A percentile compares a stretch with the other conserved stretches of the same genome.
phyloP scores from a whole-genome alignment of 495 filamentous ascomycete genomes.

The Corynascus novoguineensis region DNA sequence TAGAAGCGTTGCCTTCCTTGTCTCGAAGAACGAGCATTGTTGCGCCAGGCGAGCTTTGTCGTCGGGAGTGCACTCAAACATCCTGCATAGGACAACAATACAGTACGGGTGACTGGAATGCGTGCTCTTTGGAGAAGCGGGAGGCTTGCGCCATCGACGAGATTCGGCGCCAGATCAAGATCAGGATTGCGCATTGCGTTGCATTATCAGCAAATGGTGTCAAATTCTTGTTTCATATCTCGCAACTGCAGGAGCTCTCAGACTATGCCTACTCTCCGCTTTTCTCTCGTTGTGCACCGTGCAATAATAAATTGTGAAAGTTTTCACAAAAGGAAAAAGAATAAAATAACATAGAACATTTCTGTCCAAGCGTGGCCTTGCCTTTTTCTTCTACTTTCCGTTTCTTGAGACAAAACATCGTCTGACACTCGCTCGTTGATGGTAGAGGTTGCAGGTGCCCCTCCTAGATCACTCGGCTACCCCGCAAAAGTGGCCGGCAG shows the following conservation, averaged over 20 bases:
- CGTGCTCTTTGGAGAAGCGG: neutral
- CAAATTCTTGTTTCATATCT: constrained; percentile 3
- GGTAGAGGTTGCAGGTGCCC: neutral
- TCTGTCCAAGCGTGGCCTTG: no score
- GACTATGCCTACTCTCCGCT: no score
- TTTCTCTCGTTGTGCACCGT: no score
- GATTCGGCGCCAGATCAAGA: neutral
- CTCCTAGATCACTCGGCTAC: neutral
- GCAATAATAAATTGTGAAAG: no score
- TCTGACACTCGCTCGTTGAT: no score
- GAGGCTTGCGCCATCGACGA: neutral
- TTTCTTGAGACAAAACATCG: no score
- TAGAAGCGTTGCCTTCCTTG: neutral
- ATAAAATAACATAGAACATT: no score
- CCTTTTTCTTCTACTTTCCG: no score
- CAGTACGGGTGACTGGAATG: constrained; percentile 5
- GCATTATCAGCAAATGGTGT: neutral
- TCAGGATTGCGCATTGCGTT: neutral
- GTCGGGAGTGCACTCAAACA: neutral
- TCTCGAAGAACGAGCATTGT: neutral
- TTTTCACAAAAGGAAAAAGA: no score
- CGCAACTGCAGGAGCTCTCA: no score
- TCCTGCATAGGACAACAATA: neutral
- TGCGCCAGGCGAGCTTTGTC: neutral
- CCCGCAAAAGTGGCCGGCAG: constrained; percentile 4